Evolutionary conservation across 768 basidiomycete species (phyloP), one percentile per base, ranked within the genome.

Genomic region (Phaffia australis): DNA sequence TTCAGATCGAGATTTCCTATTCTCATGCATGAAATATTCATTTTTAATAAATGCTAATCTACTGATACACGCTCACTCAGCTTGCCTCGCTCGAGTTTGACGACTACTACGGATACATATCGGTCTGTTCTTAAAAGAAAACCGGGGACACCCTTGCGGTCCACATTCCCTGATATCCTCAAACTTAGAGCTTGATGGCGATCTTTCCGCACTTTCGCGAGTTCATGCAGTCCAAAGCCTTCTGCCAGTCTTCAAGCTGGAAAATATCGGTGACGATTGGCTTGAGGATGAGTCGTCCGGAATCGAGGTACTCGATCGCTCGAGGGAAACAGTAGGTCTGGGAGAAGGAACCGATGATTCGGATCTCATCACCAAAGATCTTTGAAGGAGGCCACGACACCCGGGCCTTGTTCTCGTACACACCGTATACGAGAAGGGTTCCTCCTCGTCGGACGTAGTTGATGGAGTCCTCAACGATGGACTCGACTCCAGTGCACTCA

Each of bases 291-390:
- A 92, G 80, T 78, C 89, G 91, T 8, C 88, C 87, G 70, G 84
- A 83, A 72, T 94, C 90, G 23, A 94, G 83, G 75, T 92, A 92
- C 16, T 85, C 87, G 47, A 94, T 84, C 1, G 90, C 89, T 6
- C 90, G 85, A 54, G 89, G 88, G 85, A 94, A 92, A 76, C 89
- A 91, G 77, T 80, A 85, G 0, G 85, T 85, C 71, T 92, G 90
- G 11, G 89, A 87, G 79, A 91, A 92, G 0, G 89, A 92, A 16
- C 89, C 89, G 67, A 91, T 88, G 71, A 91, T 90, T 79, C 66
- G 58, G 69, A 87, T 87, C 73, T 88, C 87, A 72, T 88, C 84
- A 15, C 79, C 78, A 75, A 85, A 84, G 64, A 89, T 87, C 80
- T 88, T 89, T 60, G 84, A 83, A 3, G 89, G 90, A 1, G 88